Base-by-base conservation (phyloP, 257 asterid species). In the Phtheirospermum japonicum region DNA sequence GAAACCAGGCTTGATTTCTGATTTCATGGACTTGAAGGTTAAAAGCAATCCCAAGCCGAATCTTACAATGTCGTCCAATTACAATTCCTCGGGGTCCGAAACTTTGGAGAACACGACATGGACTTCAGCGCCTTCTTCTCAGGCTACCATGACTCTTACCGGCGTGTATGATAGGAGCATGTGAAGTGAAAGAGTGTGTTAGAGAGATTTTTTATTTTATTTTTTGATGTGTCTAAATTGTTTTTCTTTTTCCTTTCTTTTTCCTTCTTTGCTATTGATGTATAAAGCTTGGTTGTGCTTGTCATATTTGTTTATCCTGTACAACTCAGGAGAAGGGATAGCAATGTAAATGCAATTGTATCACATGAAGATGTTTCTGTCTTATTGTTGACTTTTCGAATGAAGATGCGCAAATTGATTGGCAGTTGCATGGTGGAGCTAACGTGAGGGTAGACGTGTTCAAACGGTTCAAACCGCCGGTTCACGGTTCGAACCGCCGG, bases 1-100 rank as follows among this genome's bases (percentile, higher is more conserved):
- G 31, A 86, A 80, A 63, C 99, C 99, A 0, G 99, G 97, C n/a
- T 66, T 93, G 59, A 82, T 89, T 67, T 77, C 96, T 0, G 99
- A 93, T 43, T 79, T 93, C 85, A 80, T 87, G 96, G 99, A 89
- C 79, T 73, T 93, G 73, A 93, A 83, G 75, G 73, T 85, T 36
- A 85, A 74, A 65, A 67, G 53, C 62, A 61, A 54, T 7, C 82
- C 90, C 36, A 82, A 82, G 65, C 30, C 77, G 3, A 78, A 51
- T 13, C 62, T 13, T 0, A 45, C 12, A 17, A 3, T 64, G 2
- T 75, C 77, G 28, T 78, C 76, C 5, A 69, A 69, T 61, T 76
- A 49, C 70, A 75, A 76, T 64, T 83, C 90, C 5, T 84, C 92
- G 0, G 80, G 80, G 50, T 82, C 89, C 0, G 85, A 83, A 28